Conservation (phyloP, 1,139 yeast species). For the Debaryomyces subglobosus region DNA sequence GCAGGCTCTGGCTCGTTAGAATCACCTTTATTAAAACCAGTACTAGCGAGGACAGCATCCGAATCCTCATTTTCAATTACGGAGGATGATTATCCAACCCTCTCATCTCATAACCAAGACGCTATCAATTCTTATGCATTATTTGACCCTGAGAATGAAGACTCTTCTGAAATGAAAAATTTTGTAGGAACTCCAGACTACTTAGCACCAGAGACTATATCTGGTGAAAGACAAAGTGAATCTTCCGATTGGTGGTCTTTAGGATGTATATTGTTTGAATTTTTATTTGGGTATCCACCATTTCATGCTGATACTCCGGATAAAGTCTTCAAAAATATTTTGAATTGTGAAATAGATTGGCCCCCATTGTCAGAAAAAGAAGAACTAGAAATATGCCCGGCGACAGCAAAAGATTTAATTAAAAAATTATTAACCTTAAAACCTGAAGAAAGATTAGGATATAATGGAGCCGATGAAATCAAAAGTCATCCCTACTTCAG, state of each 20-base stretch:
- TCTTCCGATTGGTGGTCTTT: conserved; percentile 98
- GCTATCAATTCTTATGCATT: conserved; percentile 56
- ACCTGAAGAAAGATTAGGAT: conserved; percentile 72
- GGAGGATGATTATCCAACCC: conserved; percentile 47
- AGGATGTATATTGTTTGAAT: conserved; percentile 93
- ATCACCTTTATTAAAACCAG: conserved; percentile 54
- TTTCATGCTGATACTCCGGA: conserved; percentile 86
- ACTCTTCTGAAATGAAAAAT: conserved; percentile 43
- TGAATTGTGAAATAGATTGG: conserved; percentile 80
- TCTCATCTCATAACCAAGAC: conserved; percentile 25
- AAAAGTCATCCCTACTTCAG: conserved; percentile 75
- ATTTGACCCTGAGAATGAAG: conserved; percentile 66
- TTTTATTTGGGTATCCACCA: conserved; percentile 92
- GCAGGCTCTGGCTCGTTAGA: conserved; percentile 41
- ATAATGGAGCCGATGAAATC: conserved; percentile 76
- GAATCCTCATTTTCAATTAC: conserved; percentile 58
- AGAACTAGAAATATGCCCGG: conserved; percentile 56
- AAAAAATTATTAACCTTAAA: conserved; percentile 60
- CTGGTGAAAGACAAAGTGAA: conserved; percentile 83
- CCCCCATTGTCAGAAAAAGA: conserved; percentile 65
- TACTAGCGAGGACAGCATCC: conserved; percentile 51
- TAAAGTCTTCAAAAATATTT: conserved; percentile 78
- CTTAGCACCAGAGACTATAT: conserved; percentile 93
- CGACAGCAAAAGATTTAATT: conserved; percentile 76
- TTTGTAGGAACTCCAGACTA: conserved; percentile 99